Conservation (phyloP, 1,284 basidiomycete genomes). For the Apiotrichum domesticum region DNA sequence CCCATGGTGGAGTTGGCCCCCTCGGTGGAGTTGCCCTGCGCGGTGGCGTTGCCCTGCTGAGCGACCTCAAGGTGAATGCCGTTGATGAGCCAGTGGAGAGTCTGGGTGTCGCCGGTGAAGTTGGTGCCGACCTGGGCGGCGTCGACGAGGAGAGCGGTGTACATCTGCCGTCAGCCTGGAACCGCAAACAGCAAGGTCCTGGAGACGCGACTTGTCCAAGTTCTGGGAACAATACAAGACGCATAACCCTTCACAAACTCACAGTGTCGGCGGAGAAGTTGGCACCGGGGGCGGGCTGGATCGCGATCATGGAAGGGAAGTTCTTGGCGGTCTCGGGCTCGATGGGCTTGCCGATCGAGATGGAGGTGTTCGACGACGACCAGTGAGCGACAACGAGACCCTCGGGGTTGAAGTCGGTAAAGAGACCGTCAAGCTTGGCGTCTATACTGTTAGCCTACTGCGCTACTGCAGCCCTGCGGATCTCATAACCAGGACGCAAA, state of each 20-base stretch:
- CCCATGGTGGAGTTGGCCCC: no score
- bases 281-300: constrained; percentile 66
- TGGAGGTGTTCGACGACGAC: constrained; percentile 4
- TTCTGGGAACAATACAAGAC: neutral
- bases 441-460: neutral
- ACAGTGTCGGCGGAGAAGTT: constrained; percentile 58
- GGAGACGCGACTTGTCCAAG: neutral
- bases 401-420: constrained; percentile 10
- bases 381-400: constrained; percentile 13
- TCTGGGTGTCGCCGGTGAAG: constrained; percentile 48
- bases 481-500: neutral
- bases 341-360: constrained; percentile 2
- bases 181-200: neutral
- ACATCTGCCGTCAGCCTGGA: constrained; percentile 26
- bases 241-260: no score
- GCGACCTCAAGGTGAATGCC: constrained; percentile 53
- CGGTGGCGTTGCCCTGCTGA: constrained; percentile 25
- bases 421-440: constrained; percentile 4
- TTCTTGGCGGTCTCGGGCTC: constrained; percentile 49
- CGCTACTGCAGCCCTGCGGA: no score
- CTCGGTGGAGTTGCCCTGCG: no score
- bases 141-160: constrained; percentile 66
- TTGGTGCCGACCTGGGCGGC: constrained; percentile 58
- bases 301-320: constrained; percentile 77
- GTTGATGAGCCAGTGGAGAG: constrained; percentile 76